A percentile compares a stretch with the other conserved stretches of the same genome.
phyloP scores from a whole-genome alignment of 306 rosid genomes.

The Castanea mollissima region DNA sequence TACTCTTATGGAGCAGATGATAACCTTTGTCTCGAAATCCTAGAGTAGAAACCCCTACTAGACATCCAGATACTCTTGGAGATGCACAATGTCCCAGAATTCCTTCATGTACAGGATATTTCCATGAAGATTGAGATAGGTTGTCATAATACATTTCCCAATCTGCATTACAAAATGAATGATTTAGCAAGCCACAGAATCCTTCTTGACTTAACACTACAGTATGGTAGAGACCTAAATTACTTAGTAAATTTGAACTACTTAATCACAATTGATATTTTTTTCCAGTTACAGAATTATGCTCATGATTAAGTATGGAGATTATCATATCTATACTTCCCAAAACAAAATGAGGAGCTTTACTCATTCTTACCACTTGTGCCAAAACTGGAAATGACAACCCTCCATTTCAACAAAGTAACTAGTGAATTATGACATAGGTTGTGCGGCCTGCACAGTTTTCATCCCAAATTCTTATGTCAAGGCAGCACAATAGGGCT shows the following conservation, averaged over 20 bases:
- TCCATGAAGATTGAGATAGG: conserved; percentile 6
- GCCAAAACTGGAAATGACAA: background rate
- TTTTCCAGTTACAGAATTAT: background rate
- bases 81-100: conserved; percentile 11
- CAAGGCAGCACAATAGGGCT: no score
- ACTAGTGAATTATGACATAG: background rate
- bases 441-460: background rate
- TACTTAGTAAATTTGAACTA: background rate
- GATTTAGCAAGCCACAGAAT: background rate
- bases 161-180: conserved; percentile 30
- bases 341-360: background rate
- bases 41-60: background rate
- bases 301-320: background rate
- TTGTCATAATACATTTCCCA: conserved; percentile 3
- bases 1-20: conserved; percentile 37
- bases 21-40: conserved; percentile 13
- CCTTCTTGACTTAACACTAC: background rate
- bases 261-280: background rate
- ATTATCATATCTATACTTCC: background rate
- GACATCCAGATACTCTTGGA: background rate
- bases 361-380: background rate
- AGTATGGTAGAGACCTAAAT: background rate
- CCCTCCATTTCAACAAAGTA: background rate
- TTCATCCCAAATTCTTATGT: background rate
- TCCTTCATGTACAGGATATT: conserved; percentile 2